Evolutionary conservation across 148 eudicot species (phyloP), one percentile per base, ranked within the genome.

Genomic region (Spergularia bocconei): DNA sequence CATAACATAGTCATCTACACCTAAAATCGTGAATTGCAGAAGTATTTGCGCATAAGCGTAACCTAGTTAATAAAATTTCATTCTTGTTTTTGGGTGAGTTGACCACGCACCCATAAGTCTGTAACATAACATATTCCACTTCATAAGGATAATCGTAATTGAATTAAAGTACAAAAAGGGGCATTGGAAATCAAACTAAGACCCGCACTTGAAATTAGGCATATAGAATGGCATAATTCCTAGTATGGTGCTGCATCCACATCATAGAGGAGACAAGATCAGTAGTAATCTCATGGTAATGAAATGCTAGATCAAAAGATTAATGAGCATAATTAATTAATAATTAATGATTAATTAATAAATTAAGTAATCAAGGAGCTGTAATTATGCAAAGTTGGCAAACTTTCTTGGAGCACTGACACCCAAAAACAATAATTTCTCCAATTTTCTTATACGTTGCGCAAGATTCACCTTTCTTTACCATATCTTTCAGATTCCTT

Each of bases 401-500:
- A 60, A 61, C 67, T 69, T 77, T 70, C 51, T 54, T 14, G 19
- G 38, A 70, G 69, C 44, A 77, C 70, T 74, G 50, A 61, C 77
- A 39, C 39, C 50, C 15, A 74, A 53, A 71, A 61, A 62, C 1
- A 25, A 67, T 66, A 67, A 5, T 44, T 44, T 11, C 19, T 3
- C 16, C 33, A 16, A 54, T 6, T 77, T 53, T 63, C 13, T 63
- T 52, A 64, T 64, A 63, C 38, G 67, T 64, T 67, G 38, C 39
- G 60, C 10, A 73, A 78, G 81, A 78, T 78, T 66, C 76, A 74
- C 67, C 72, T 73, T 78, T 78, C 67, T 58, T 59, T 73, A 59
- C 67, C 13, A 66, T 67, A 78, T 78, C 81, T 78, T 72, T 57
- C 77, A 78, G 81, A 78, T 78, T 78, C 81, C 73, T 65, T 72